A percentile compares a stretch with the other conserved stretches of the same genome.
These are phyloP conservation scores for Yarrowia keelungensis DNA, from an alignment of 805 yeast genomes.

Conservation along the genomic window DNA sequence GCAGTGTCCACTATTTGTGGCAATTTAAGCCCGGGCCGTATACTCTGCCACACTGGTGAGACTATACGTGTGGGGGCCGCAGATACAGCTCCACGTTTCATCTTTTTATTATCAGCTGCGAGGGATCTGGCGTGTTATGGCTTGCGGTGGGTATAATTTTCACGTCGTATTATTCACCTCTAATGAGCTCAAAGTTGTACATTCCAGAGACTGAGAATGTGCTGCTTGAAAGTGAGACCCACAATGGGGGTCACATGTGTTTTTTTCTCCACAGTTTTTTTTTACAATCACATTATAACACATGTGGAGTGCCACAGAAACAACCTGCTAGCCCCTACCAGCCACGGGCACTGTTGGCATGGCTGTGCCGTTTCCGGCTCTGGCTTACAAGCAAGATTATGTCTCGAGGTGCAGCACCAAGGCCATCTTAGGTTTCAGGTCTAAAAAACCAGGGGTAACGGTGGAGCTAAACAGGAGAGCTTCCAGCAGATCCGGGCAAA, in stretches of 20 bases:
- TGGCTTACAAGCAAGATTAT: slow-evolving; percentile 16
- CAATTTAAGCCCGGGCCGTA: neutral
- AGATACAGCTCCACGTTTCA: too few relatives aligned
- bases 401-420: slow-evolving; percentile 1
- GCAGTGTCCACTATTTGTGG: too few relatives aligned
- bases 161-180: slow-evolving; percentile 11
- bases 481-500: slow-evolving; percentile 5
- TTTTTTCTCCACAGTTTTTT: too few relatives aligned
- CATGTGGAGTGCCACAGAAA: neutral
- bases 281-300: neutral
- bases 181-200: slow-evolving; percentile 9
- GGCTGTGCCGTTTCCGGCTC: neutral
- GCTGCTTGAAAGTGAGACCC: slow-evolving; percentile 3
- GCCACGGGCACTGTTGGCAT: neutral
- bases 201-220: slow-evolving; percentile 22
- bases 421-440: slow-evolving; percentile 4
- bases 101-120: too few relatives aligned
- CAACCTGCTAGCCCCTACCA: neutral
- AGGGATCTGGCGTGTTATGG: too few relatives aligned
- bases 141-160: neutral
- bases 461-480: slow-evolving; percentile 1
- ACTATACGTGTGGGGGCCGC: neutral
- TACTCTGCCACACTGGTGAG: neutral
- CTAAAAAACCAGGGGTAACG: slow-evolving; percentile 21
- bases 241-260: too few relatives aligned